Evolutionary conservation across 768 basidiomycete genomes (phyloP).

Genomic region (Aureoboletus auriporus): DNA sequence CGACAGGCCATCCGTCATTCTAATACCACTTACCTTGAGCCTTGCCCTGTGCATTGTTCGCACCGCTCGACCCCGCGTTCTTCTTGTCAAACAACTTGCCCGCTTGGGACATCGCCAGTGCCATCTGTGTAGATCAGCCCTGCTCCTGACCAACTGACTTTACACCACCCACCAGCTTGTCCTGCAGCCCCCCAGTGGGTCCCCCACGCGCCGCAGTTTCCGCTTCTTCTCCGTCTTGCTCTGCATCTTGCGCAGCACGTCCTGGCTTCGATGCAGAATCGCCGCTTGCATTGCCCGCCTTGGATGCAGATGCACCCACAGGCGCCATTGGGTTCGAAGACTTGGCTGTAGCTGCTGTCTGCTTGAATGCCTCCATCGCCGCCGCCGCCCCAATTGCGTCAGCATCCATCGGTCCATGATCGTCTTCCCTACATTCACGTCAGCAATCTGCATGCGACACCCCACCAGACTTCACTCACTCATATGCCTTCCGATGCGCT

Average conservation of each 20-base stretch:
- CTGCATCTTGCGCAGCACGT: neutral
- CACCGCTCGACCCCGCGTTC: conserved; percentile 17
- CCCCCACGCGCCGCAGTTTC: conserved; percentile 1
- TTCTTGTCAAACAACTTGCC: conserved; percentile 32
- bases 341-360: conserved; percentile 12
- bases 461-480: conserved; percentile 12
- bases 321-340: conserved; percentile 7
- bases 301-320: conserved; percentile 20
- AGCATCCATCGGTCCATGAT: conserved; percentile 24
- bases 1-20: neutral
- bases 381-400: conserved; percentile 27
- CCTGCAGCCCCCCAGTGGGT: conserved; percentile 21
- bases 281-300: conserved; percentile 1
- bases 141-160: neutral
- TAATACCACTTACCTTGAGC: conserved; percentile 19
- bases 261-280: conserved; percentile 1
- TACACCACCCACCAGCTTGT: conserved; percentile 25
- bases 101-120: conserved; percentile 30
- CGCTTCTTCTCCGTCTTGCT: conserved; percentile 8
- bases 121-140: conserved; percentile 15
- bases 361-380: conserved; percentile 29
- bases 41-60: conserved; percentile 17
- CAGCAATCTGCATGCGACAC: neutral
- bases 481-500: conserved; percentile 31
- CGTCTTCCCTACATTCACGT: conserved; percentile 8